Base-by-base conservation (phyloP, 2,329 filamentous ascomycete species). In the Colletotrichum incanum region DNA sequence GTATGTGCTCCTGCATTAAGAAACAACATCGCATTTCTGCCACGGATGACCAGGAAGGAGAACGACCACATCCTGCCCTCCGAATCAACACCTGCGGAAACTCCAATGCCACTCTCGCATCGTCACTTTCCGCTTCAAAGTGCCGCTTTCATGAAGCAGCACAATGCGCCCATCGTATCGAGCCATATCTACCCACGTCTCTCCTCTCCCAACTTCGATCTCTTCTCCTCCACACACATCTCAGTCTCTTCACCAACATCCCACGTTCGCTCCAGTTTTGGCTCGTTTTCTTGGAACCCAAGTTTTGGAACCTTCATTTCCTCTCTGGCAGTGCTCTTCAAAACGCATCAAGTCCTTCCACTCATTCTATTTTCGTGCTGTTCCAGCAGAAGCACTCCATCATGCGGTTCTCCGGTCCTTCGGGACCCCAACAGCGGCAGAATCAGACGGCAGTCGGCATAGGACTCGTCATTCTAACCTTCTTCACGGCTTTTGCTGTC, bases 231-330 rank as follows among this genome's bases (percentile, higher is more conserved):
- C 9, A 47, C 26, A 62, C 69, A 65, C 52, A 74, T 60, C 60
- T 39, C 61, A 8, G 39, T 23, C 63, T 50, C 67, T 26, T 49
- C 62, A 55, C 20, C 37, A 49, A 56, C 67, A 64, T 59, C 52
- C 45, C 54, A 73, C 70, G 58, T 14, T 74, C 70, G 65, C 70
- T 74, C 60, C 65, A 65, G 34, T 65, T 74, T 73, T 70, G 72
- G 70, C 65, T 73, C 47, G 45, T 64, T 73, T 74, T 68, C 56
- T 74, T 69, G 72, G 60, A 65, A 59, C 65, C 56, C 65, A 55
- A 45, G 34, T 66, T 66, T 74, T 73, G 70, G 65, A 73, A 59
- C 65, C 66, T 20, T 56, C 67, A 71, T 71, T 71, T 26, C 37
- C 68, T 61, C 52, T 58, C 58, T 26, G 66, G 26, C 54, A 70